Percentiles rank a stretch among this genome's conserved stretches.
Conservation (phyloP, 2,329 filamentous ascomycete genomes). For the Alternaria sp. region DNA sequence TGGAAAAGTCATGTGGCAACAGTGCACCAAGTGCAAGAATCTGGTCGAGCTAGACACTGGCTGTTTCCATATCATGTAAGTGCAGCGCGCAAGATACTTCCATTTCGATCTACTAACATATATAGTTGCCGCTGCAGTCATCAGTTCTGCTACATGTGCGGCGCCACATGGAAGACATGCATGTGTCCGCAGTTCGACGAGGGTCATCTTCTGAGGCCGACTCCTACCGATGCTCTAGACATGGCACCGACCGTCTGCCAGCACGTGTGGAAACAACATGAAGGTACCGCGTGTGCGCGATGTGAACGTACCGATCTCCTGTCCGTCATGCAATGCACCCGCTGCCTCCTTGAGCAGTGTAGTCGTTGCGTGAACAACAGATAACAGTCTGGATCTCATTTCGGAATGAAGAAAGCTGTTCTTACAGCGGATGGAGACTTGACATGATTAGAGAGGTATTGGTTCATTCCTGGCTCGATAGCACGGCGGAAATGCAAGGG, state of each 20-base stretch:
- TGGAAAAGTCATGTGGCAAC: slow-evolving; percentile 25
- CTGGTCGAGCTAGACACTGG: slow-evolving; percentile 26
- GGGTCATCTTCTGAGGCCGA: slow-evolving; percentile 10
- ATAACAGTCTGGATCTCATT: not conserved
- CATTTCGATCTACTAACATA: rapidly evolving
- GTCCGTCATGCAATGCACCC: not conserved
- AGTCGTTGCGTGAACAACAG: not conserved
- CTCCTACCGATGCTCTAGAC: not conserved
- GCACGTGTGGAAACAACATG: not conserved
- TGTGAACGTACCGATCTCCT: not conserved
- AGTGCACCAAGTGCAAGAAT: slow-evolving; percentile 22
- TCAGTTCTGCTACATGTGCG: slow-evolving; percentile 31
- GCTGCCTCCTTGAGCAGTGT: not conserved
- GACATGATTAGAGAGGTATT: not conserved
- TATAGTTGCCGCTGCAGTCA: slow-evolving; percentile 18
- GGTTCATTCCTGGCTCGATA: not conserved
- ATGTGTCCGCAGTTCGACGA: slow-evolving; percentile 17
- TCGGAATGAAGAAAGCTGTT: not conserved
- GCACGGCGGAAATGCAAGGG: not conserved
- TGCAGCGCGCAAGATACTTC: not conserved
- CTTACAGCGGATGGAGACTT: not conserved
- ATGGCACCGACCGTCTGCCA: not conserved
- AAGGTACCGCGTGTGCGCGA: not conserved
- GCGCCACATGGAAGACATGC: slow-evolving; percentile 21
- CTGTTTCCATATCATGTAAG: slow-evolving; percentile 27